These are phyloP conservation scores for Luffa aegyptiaca DNA, from an alignment of 306 rosid species.

Conservation along the genomic window DNA sequence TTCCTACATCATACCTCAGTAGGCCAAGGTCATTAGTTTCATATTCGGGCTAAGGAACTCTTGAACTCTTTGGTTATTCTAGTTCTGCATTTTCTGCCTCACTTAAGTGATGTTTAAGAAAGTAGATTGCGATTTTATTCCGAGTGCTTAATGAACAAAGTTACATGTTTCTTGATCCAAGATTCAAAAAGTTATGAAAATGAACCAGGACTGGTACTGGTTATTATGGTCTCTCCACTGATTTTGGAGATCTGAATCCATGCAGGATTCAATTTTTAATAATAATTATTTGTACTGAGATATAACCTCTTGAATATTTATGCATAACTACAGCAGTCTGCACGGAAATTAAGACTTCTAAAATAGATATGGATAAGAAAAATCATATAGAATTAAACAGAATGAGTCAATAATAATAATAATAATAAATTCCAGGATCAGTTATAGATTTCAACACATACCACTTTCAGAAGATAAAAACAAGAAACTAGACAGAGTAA, in stretches of 20 bases:
- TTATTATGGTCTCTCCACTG: neutral
- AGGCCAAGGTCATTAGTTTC: neutral
- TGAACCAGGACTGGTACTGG: neutral
- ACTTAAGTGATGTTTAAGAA: neutral
- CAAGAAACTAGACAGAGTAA: neutral
- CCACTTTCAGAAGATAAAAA: neutral
- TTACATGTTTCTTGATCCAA: neutral
- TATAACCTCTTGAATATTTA: neutral
- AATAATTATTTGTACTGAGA: neutral
- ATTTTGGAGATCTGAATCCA: neutral
- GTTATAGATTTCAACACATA: neutral
- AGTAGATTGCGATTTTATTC: neutral
- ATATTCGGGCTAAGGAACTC: neutral
- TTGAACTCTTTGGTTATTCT: neutral
- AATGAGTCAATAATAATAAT: neutral
- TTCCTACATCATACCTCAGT: neutral
- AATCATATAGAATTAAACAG: neutral
- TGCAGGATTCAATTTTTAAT: neutral
- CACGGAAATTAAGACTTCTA: neutral
- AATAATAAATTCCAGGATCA: neutral
- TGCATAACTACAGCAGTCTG: neutral
- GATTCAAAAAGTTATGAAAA: neutral
- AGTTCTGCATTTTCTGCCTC: neutral
- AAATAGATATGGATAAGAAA: neutral
- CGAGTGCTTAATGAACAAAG: neutral